Evolutionary conservation across 2,329 filamentous ascomycete genomes (phyloP), one percentile per base, ranked within the genome.

Genomic region (Saccharata proteae): DNA sequence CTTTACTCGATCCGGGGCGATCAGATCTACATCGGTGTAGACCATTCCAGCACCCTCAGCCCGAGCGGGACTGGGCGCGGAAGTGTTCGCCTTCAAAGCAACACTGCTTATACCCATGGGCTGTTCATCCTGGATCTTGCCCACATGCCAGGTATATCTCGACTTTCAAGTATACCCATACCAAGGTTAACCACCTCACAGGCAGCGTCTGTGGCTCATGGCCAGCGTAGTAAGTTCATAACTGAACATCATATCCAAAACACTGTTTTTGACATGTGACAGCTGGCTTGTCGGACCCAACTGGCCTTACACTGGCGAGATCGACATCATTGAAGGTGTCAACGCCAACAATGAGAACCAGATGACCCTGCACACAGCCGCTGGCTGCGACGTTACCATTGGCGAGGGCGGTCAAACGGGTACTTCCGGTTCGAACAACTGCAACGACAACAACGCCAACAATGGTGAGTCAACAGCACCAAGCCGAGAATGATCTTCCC

Each of bases 111-210:
- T 41, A 56, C 45, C 17, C 47, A 47, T 18, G 54, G 43, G 4
- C 46, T 59, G 12, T 41, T 58, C 38, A 58, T 59, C 12, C 52
- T 50, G 14, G 54, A 58, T 39, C 51, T 59, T 32, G 52, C 50
- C 1, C 55, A 58, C 27, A 49, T 57, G 8, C 54, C 56, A 2
- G 52, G 51, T 8, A 52, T 40, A 17, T 45, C 40, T 25, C 16
- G 13, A 6, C 8, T 4, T 4, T 4, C 19, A 21, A 21, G 14
- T 22, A 2, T 15, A 3, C 8, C 10, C 10, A 5, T 16, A 4
- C 12, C 13, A 2, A 16, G 6, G 17, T 15, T 23, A 13, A 15
- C 15, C n/a, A 4, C 7, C 5, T n/a, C 16, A 12, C 15, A 35
- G 28, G 28, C 11, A 35, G 33, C 6, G 13, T 35, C 12, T 59